Evolutionary conservation across 495 filamentous ascomycete genomes (phyloP).

Genomic region (Penicillium steckii): DNA sequence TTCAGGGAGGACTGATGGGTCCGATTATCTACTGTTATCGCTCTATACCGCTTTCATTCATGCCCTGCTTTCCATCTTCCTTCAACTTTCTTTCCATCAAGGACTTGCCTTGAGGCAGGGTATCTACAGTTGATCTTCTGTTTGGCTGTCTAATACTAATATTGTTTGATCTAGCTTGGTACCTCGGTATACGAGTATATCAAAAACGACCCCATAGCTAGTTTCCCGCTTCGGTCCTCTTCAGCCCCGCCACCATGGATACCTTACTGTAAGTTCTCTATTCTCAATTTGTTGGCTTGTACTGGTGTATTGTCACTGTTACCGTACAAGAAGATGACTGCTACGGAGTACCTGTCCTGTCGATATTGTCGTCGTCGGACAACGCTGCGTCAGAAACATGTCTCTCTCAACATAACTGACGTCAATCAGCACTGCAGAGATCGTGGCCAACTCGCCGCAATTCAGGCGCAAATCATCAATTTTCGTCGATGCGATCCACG

Average conservation of each 20-base stretch:
- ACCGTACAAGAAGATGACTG: no score
- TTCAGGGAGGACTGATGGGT: neutral
- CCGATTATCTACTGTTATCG: slow-evolving; percentile 23
- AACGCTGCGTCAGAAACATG: neutral
- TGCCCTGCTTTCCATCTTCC: slow-evolving; percentile 1
- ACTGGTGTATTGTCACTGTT: no score
- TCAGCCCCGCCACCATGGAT: slow-evolving; percentile 57
- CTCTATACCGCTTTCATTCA: slow-evolving; percentile 18
- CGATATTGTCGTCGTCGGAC: neutral
- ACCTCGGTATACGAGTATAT: neutral
- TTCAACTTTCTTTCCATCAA: neutral
- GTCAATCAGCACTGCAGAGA: slow-evolving; percentile 65
- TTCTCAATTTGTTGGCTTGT: no score
- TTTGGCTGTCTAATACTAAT: neutral
- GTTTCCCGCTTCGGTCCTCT: slow-evolving; percentile 3
- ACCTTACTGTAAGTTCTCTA: slow-evolving; percentile 67
- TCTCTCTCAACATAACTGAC: slow-evolving; percentile 18
- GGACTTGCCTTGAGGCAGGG: neutral
- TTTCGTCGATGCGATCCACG: slow-evolving; percentile 97
- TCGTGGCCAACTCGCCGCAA: slow-evolving; percentile 80
- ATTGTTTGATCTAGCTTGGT: neutral
- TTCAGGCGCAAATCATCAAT: slow-evolving; percentile 87
- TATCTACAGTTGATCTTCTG: neutral
- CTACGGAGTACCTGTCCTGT: no score
- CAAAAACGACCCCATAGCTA: neutral